Percentiles rank a stretch among this genome's conserved stretches.
These are phyloP conservation scores for Chalaropsis thielavioides DNA, from an alignment of 2,329 filamentous ascomycete species.

Conservation along the genomic window DNA sequence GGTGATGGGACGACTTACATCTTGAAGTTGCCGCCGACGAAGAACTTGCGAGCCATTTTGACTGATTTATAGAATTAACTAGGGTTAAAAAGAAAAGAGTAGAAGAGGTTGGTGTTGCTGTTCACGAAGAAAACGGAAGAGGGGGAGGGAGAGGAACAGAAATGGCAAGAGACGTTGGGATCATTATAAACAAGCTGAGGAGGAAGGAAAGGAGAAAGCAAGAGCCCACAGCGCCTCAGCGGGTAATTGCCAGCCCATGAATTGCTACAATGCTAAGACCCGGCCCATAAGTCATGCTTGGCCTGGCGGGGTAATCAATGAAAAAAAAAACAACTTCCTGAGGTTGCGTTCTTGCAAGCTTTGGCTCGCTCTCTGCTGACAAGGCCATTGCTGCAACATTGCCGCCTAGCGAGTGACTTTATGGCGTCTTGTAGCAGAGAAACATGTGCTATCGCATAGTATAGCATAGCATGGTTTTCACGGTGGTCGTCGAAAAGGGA, in stretches of 20 bases:
- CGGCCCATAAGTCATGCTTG: background rate
- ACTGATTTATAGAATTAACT: constrained; percentile 24
- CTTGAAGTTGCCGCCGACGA: constrained; percentile 99
- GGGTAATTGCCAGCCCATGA: background rate
- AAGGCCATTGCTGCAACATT: background rate
- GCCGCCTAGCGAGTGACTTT: background rate
- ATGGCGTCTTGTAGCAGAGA: background rate
- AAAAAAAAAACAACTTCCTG: background rate
- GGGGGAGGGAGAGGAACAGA: constrained; percentile 1
- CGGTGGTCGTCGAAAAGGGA: background rate
- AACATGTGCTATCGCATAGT: too few species aligned
- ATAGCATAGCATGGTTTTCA: too few species aligned
- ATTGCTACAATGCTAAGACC: background rate
- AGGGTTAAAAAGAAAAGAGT: background rate
- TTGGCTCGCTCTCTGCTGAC: background rate
- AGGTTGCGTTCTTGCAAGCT: background rate
- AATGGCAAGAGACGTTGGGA: background rate
- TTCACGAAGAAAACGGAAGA: background rate
- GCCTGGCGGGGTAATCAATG: background rate
- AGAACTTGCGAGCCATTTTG: constrained; percentile 90
- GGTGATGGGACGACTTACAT: constrained; percentile 50
- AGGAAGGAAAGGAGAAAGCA: background rate
- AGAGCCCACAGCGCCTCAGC: background rate
- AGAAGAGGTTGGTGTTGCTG: background rate
- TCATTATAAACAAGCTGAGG: background rate